Base-by-base conservation (phyloP, 179 eudicot genomes). In the Vitellaria paradoxa region DNA sequence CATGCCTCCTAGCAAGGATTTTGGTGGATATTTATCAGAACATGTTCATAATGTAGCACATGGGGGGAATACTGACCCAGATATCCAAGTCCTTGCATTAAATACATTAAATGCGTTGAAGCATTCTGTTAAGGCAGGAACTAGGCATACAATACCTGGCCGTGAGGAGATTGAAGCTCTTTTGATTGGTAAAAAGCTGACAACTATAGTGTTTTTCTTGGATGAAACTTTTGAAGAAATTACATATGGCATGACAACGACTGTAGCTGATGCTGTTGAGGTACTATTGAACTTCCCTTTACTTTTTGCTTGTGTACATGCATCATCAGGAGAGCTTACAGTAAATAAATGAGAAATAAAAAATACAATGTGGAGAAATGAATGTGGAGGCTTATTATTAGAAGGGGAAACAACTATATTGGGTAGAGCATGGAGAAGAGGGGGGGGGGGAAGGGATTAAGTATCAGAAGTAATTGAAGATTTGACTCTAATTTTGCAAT, bases 151-250 rank as follows among this genome's bases (percentile, higher is more conserved):
- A 65, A 85, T 94, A 78, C 99, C 99, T 76, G 96, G 91, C 6
- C 90, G 96, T 61, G 99, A 94, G 84, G 99, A 96, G 85, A 94
- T 94, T 82, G 98, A 94, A 89, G 97, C 93, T 80, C 91, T 89
- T 71, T 81, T 96, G 82, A 92, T 91, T 57, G 90, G 93, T 24
- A 96, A 84, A 90, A 94, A 81, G 81, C 97, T 94, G 70, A 96
- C 99, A 63, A 96, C 99, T 24, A 89, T 96, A 37, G 98, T 96
- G 18, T 96, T 94, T 82, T 96, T 96, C 88, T 81, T 96, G 92
- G 99, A 96, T 83, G 99, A 96, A 76, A 96, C 99, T 26, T 96
- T 96, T 83, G 98, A 96, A 87, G 99, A 96, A 82, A 96, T 96
- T 71, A 87, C 97, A 11, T 94, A 94, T 82, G 97, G 96, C 84